Base-by-base conservation (phyloP, 352 stramenopile species). In the Pythium phragmiticola region DNA sequence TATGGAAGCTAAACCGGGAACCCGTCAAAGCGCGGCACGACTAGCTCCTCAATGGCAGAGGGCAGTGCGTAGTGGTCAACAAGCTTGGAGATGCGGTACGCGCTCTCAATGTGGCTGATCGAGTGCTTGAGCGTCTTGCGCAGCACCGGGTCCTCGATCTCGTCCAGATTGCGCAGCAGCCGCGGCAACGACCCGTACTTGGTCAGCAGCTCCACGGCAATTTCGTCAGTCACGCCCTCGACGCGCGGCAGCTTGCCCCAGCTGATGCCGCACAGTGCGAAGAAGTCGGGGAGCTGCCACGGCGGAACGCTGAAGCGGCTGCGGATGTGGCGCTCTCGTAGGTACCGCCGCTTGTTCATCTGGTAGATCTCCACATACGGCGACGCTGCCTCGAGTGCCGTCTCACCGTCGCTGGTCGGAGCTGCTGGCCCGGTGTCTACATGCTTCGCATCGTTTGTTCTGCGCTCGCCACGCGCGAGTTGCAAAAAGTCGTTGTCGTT, bases 41-140 rank as follows among this genome's bases (percentile, higher is more conserved):
- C 61, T 23, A 94, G 67, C 7, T 89, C 71, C 0, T 72, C 58
- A 8, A 94, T 72, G 12, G 75, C 57, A 3, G 88, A 37, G 0
- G 85, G 83, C n/a, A 94, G 63, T 13, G 65, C 37, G 48, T 89
- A 68, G 33, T 73, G 68, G 30, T 74, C 59, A 33, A 85, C 65
- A 4, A 94, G 78, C 60, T 90, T 88, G 8, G 86, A 80, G 53
- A 91, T 85, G 17, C 82, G 78, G 42, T 90, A 85, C n/a, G 80
- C 84, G n/a, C 72, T 78, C 71, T 94, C 85, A 16, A 94, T 77
- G n/a, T 63, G 73, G 60, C 78, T 86, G 68, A 94, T 92, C 30
- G 65, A 65, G 49, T 81, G 73, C 73, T 92, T 91, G 21, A 94
- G 63, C n/a, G 77, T 82, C 58, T 74, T 84, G 65, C 74, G 59